Evolutionary conservation across 139 green algal genomes (phyloP).

Genomic region (Cymbomonas tetramitiformis): DNA sequence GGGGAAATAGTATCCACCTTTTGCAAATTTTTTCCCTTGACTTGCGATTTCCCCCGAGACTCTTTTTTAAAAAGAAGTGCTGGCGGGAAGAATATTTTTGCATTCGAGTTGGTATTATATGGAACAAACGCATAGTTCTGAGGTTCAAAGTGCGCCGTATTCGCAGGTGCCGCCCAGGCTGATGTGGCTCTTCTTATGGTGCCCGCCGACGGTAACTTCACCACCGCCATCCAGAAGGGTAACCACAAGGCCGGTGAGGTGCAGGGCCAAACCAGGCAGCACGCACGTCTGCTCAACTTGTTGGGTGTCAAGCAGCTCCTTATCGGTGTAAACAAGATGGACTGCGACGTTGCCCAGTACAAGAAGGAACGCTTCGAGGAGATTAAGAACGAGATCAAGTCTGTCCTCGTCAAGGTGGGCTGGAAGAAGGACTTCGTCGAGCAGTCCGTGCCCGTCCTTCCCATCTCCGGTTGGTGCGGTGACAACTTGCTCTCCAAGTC

Average conservation of each 20-base stretch:
- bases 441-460: slow-evolving; percentile 76
- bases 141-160: too few species aligned
- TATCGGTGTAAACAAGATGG: slow-evolving; percentile 74
- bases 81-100: too few species aligned
- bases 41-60: too few species aligned
- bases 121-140: too few species aligned
- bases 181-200: slow-evolving; percentile 32
- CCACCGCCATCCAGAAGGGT: slow-evolving; percentile 91
- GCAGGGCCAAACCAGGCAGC: slow-evolving; percentile 97
- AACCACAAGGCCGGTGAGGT: slow-evolving; percentile 88
- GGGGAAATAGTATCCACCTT: too few species aligned
- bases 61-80: too few species aligned
- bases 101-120: too few species aligned
- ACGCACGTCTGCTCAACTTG: slow-evolving; percentile 90
- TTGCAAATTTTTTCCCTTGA: too few species aligned
- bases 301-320: slow-evolving; percentile 97
- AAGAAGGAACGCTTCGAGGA: slow-evolving; percentile 81
- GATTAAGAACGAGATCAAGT: slow-evolving; percentile 90
- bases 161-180: slow-evolving; percentile 81
- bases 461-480: slow-evolving; percentile 96
- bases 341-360: slow-evolving; percentile 79
- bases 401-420: slow-evolving; percentile 69
- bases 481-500: slow-evolving; percentile 97
- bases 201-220: slow-evolving; percentile 73
- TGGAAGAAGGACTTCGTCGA: slow-evolving; percentile 75